Percentiles rank a stretch among this genome's conserved stretches.
Evolutionary conservation across 768 basidiomycete genomes (phyloP).

Genomic region (Daedaleopsis sinensis): DNA sequence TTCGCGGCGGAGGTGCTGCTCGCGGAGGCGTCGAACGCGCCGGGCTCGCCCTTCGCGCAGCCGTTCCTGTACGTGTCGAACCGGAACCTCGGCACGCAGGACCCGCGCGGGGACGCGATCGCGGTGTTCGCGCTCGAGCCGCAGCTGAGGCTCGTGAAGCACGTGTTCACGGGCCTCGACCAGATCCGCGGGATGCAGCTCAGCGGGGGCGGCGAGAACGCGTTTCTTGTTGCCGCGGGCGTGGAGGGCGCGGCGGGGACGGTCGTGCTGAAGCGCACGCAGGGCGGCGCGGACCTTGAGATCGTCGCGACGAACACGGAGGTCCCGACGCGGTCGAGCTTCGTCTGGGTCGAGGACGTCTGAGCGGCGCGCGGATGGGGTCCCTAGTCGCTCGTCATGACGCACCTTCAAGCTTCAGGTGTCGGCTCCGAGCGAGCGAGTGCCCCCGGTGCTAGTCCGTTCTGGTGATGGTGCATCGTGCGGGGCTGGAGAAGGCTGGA

Average conservation of each 20-base stretch:
- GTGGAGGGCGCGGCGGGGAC: slow-evolving; percentile 58
- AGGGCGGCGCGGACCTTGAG: slow-evolving; percentile 54
- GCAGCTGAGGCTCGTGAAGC: slow-evolving; percentile 47
- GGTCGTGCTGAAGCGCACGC: slow-evolving; percentile 53
- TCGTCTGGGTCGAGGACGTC: slow-evolving; percentile 48
- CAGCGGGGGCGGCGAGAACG: slow-evolving; percentile 45
- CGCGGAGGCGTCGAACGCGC: slow-evolving; percentile 42
- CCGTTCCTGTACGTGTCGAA: slow-evolving; percentile 73
- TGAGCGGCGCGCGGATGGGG: background rate
- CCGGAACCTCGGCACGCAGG: slow-evolving; percentile 54
- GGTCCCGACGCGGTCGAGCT: slow-evolving; percentile 52
- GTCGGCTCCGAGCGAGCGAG: no score
- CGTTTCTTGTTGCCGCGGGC: slow-evolving; percentile 59
- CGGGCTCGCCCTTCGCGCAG: slow-evolving; percentile 45
- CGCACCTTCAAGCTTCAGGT: no score
- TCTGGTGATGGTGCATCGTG: no score
- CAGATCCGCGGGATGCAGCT: slow-evolving; percentile 71
- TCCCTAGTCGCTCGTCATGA: no score
- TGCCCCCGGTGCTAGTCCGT: no score
- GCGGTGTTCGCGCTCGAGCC: slow-evolving; percentile 57
- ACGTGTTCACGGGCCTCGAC: slow-evolving; percentile 64
- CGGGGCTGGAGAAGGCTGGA: no score
- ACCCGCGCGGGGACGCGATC: slow-evolving; percentile 62
- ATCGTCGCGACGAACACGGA: slow-evolving; percentile 60
- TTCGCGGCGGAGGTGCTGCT: slow-evolving; percentile 67